These are phyloP conservation scores for Ambispora gerdemannii DNA, from an alignment of 192 early-diverging fungal species.

Conservation along the genomic window DNA sequence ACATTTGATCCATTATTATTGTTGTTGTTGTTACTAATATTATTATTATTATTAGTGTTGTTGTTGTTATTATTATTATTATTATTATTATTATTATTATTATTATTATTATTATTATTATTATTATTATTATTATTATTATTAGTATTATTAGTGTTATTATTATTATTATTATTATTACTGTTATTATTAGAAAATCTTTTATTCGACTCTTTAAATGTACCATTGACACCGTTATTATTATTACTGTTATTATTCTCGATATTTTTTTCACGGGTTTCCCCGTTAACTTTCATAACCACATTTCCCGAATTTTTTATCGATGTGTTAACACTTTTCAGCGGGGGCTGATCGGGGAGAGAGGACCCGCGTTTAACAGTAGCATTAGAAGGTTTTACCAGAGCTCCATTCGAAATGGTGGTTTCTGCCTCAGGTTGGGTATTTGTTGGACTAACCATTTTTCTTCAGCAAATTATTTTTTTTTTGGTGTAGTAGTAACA, in stretches of 20 bases:
- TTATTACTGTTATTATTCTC: background rate
- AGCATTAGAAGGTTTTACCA: constrained; percentile 16
- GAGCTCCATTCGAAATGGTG: constrained; percentile 12
- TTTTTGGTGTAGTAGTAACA: too few relatives aligned
- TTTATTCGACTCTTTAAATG: too few relatives aligned
- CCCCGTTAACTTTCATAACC: background rate
- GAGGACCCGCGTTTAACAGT: constrained; percentile 3
- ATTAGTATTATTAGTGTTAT: background rate
- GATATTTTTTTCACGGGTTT: background rate
- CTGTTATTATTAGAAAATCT: background rate
- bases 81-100: background rate
- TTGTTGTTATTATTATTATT: background rate
- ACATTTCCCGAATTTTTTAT: background rate
- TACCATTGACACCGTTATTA: background rate
- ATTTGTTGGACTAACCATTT: constrained; percentile 31
- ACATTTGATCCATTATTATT: constrained; percentile 11
- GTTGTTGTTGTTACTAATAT: background rate
- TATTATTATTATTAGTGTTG: too few relatives aligned
- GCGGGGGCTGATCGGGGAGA: background rate
- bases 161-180: background rate
- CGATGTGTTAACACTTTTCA: background rate
- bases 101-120: background rate
- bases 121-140: background rate
- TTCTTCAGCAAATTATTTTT: background rate
- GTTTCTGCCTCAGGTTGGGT: constrained; percentile 20